Evolutionary conservation across 768 basidiomycete genomes (phyloP).

Genomic region (Multifurca ochricompacta): DNA sequence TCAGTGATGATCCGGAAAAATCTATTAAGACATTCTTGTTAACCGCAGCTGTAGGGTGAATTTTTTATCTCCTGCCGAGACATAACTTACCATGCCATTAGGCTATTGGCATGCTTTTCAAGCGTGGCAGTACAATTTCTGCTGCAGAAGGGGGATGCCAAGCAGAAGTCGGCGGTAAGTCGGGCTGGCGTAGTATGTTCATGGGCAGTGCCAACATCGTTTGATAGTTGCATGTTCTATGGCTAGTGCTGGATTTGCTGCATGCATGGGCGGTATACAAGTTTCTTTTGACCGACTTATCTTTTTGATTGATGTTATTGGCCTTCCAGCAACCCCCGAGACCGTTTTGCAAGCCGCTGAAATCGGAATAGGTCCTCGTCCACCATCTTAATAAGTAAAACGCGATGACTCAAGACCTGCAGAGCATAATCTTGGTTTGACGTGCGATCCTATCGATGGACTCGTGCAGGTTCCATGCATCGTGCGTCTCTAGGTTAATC

Average conservation of each 20-base stretch:
- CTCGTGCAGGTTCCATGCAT: slow-evolving; percentile 95
- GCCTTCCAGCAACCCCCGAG: slow-evolving; percentile 58
- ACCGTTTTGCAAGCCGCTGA: slow-evolving; percentile 84
- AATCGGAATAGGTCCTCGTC: slow-evolving; percentile 70
- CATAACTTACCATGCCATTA: slow-evolving; percentile 25
- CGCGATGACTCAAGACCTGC: background rate
- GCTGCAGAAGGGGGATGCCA: slow-evolving; percentile 95
- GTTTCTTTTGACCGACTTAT: slow-evolving; percentile 6
- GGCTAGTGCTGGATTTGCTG: slow-evolving; percentile 91
- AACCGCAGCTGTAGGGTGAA: slow-evolving; percentile 69
- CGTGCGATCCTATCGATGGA: slow-evolving; percentile 91
- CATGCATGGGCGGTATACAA: slow-evolving; percentile 78
- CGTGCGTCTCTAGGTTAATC: slow-evolving; percentile 38
- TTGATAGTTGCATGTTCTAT: slow-evolving; percentile 82
- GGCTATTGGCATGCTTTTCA: slow-evolving; percentile 94
- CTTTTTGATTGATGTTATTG: background rate
- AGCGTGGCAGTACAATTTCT: slow-evolving; percentile 93
- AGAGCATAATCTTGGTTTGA: slow-evolving; percentile 85
- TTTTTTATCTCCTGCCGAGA: slow-evolving; percentile 5
- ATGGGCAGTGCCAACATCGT: background rate
- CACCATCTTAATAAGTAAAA: background rate
- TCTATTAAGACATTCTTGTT: slow-evolving; percentile 84
- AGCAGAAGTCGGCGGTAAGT: slow-evolving; percentile 84
- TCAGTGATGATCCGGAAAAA: slow-evolving; percentile 86
- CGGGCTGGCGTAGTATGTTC: background rate